Conservation (phyloP, 139 green algal species). For the Coelastrella sp. region DNA sequence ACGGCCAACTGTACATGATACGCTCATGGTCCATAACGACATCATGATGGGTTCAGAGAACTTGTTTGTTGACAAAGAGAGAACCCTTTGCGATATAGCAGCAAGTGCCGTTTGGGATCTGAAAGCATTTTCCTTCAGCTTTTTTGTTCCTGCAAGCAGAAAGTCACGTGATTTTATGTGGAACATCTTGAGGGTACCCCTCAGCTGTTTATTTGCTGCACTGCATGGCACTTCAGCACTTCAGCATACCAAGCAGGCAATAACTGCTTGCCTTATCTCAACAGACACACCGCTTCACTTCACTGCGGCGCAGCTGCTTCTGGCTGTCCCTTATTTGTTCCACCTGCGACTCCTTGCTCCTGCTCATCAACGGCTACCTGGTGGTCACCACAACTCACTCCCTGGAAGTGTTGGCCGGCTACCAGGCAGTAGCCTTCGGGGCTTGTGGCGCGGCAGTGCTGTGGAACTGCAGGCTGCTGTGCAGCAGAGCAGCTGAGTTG, state of each 20-base stretch:
- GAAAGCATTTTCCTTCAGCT: neutral
- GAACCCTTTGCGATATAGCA: too few relatives aligned
- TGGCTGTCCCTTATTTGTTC: neutral
- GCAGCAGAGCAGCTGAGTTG: neutral
- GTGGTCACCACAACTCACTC: neutral
- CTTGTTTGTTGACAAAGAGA: too few relatives aligned
- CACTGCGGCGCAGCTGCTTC: conserved; percentile 6
- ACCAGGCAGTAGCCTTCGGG: conserved; percentile 11
- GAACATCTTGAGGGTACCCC: too few relatives aligned
- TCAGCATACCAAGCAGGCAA: neutral
- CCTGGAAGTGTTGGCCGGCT: neutral
- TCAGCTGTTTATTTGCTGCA: too few relatives aligned
- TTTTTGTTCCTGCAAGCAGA: neutral
- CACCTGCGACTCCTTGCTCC: neutral
- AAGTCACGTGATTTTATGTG: too few relatives aligned
- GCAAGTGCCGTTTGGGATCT: too few relatives aligned
- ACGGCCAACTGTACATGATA: too few relatives aligned
- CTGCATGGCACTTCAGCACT: neutral
- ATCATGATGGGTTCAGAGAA: too few relatives aligned
- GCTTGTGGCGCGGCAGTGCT: neutral
- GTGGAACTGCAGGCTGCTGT: conserved; percentile 7
- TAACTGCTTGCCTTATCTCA: neutral
- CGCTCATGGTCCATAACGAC: too few relatives aligned
- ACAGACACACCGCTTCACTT: neutral
- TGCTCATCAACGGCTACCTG: conserved; percentile 13